Evolutionary conservation across 2,329 filamentous ascomycete genomes (phyloP).

Genomic region (Zymoseptoria tritici): DNA sequence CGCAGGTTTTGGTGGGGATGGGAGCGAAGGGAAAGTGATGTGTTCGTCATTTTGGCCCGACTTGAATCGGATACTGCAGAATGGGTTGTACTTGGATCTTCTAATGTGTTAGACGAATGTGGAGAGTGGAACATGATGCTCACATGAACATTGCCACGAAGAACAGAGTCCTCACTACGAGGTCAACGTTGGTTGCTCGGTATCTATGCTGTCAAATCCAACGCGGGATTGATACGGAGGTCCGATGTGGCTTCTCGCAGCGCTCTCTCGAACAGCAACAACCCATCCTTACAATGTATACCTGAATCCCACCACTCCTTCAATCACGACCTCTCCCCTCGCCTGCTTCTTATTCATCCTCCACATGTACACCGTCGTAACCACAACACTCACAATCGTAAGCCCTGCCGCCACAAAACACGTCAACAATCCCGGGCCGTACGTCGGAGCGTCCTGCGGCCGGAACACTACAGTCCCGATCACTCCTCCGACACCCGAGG

Average conservation of each 20-base stretch:
- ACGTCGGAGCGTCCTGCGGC: conserved; percentile 7
- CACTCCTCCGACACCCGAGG: conserved; percentile 69
- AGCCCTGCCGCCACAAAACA: conserved; percentile 4
- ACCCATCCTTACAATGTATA: not conserved
- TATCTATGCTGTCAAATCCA: too few species aligned
- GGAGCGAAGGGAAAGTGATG: conserved; percentile 1
- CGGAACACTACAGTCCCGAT: conserved; percentile 66
- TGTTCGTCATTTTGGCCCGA: not conserved
- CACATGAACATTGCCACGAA: too few species aligned
- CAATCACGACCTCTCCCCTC: conserved; percentile 5
- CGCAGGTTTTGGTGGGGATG: conserved; percentile 13
- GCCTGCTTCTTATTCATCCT: conserved; percentile 5
- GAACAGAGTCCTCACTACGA: too few species aligned
- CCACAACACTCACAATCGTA: conserved; percentile 3
- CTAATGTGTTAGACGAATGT: too few species aligned
- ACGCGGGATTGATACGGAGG: too few species aligned
- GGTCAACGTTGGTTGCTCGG: too few species aligned
- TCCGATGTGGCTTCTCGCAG: too few species aligned
- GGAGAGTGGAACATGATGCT: too few species aligned
- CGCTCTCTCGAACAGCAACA: too few species aligned
- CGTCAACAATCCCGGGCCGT: conserved; percentile 4
- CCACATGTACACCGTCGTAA: conserved; percentile 6
- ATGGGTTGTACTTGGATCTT: too few species aligned
- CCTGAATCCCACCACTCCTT: conserved; percentile 7
- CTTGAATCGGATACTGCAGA: not conserved